Percentiles rank a stretch among this genome's conserved stretches.
phyloP scores from a whole-genome alignment of 345 rosid species.

The Salix koriyanagi region DNA sequence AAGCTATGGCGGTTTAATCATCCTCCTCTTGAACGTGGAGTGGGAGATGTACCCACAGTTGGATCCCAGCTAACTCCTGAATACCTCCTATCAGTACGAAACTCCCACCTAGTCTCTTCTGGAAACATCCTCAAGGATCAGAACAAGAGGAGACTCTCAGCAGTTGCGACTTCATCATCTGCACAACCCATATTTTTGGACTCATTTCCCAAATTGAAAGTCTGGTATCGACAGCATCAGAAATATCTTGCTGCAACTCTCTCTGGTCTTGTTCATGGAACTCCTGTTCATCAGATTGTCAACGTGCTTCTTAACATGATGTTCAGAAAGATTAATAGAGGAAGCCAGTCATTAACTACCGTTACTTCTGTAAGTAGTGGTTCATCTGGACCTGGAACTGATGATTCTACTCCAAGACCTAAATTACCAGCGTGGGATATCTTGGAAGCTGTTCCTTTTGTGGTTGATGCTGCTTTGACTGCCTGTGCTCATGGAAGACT shows the following conservation, averaged over 20 bases:
- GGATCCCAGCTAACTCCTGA: slow-evolving; percentile 78
- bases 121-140: slow-evolving; percentile 33
- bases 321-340: slow-evolving; percentile 69
- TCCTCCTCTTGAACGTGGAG: slow-evolving; percentile 68
- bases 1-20: slow-evolving; percentile 86
- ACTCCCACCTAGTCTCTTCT: slow-evolving; percentile 61
- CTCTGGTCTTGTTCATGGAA: slow-evolving; percentile 68
- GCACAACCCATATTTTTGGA: slow-evolving; percentile 65
- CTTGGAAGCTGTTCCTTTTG: slow-evolving; percentile 81
- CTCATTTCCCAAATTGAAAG: slow-evolving; percentile 76
- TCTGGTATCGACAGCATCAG: slow-evolving; percentile 87
- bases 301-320: slow-evolving; percentile 78
- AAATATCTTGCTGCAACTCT: slow-evolving; percentile 78
- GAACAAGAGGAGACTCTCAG: slow-evolving; percentile 45
- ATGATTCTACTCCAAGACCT: slow-evolving; percentile 54
- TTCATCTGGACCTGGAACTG: slow-evolving; percentile 58
- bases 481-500: slow-evolving; percentile 91
- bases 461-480: slow-evolving; percentile 78
- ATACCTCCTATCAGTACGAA: slow-evolving; percentile 69
- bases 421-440: slow-evolving; percentile 96
- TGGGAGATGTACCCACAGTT: slow-evolving; percentile 67
- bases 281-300: slow-evolving; percentile 79
- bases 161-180: slow-evolving; percentile 25
- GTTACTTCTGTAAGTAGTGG: slow-evolving; percentile 77
- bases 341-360: slow-evolving; percentile 45